Evolutionary conservation across 805 yeast species (phyloP).

Genomic region (Candida vaughaniae): DNA sequence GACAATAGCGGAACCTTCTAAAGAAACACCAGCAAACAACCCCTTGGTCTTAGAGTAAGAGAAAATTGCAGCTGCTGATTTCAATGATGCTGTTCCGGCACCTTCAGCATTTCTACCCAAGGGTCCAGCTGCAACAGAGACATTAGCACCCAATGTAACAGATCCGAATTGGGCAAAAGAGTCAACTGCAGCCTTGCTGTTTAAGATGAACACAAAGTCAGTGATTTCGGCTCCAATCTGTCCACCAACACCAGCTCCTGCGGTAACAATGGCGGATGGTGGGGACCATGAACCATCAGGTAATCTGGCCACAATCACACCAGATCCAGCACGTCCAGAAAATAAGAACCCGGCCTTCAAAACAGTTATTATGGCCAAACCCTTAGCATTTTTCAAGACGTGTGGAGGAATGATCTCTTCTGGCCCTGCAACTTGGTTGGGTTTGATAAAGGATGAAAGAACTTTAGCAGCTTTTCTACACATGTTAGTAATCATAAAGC

Average conservation of each 20-base stretch:
- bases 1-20: slow-evolving; percentile 94
- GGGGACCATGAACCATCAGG: slow-evolving; percentile 98
- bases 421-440: slow-evolving; percentile 89
- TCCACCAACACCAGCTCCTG: slow-evolving; percentile 99
- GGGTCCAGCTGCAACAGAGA: slow-evolving; percentile 97
- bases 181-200: slow-evolving; percentile 83
- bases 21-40: slow-evolving; percentile 93
- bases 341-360: slow-evolving; percentile 94
- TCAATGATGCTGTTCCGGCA: slow-evolving; percentile 89
- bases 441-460: slow-evolving; percentile 85
- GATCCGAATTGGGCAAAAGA: slow-evolving; percentile 94
- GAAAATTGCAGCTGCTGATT: slow-evolving; percentile 85
- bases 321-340: slow-evolving; percentile 97
- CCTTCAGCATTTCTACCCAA: slow-evolving; percentile 97
- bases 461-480: slow-evolving; percentile 88
- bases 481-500: not conserved
- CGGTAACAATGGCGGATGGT: slow-evolving; percentile 92
- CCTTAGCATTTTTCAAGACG: slow-evolving; percentile 84
- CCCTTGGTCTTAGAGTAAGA: slow-evolving; percentile 96
- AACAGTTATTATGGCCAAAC: slow-evolving; percentile 90
- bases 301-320: slow-evolving; percentile 88
- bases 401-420: slow-evolving; percentile 88
- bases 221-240: slow-evolving; percentile 95
- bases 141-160: slow-evolving; percentile 90
- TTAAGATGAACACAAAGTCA: slow-evolving; percentile 91